Evolutionary conservation across 192 early-diverging fungal species (phyloP).

Genomic region (Anaeromyces robustus): DNA sequence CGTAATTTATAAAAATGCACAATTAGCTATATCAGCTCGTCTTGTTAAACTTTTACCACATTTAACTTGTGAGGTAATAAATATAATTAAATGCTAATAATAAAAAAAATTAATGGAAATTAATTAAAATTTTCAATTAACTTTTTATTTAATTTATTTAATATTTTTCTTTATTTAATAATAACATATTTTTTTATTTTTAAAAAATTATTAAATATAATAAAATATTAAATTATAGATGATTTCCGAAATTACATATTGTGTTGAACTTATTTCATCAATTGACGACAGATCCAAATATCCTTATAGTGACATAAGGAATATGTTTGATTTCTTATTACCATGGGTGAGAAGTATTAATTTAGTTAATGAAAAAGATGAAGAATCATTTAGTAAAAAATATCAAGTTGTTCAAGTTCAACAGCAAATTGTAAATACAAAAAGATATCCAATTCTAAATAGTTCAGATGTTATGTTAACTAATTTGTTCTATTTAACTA

Average conservation of each 20-base stretch:
- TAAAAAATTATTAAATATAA: no score
- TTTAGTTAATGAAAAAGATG: not conserved
- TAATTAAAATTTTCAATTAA: no score
- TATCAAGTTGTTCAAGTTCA: not conserved
- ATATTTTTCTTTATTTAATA: no score
- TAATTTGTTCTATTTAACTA: slow-evolving; percentile 67
- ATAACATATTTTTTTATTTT: no score
- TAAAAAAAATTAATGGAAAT: no score
- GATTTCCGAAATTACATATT: slow-evolving; percentile 57
- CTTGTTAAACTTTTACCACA: slow-evolving; percentile 47
- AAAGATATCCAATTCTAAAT: slow-evolving; percentile 5
- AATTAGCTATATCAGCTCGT: slow-evolving; percentile 46
- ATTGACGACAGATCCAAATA: not conserved
- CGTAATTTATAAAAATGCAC: slow-evolving; percentile 63
- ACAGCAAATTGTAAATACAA: not conserved
- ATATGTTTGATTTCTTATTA: slow-evolving; percentile 54
- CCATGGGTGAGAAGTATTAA: slow-evolving; percentile 74
- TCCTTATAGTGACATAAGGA: slow-evolving; percentile 29
- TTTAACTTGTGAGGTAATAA: slow-evolving; percentile 34
- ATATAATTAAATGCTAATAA: no score
- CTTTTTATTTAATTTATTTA: no score
- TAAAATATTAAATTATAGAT: slow-evolving; percentile 28
- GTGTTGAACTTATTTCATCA: slow-evolving; percentile 37
- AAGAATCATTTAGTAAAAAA: not conserved
- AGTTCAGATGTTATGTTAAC: slow-evolving; percentile 39